These are phyloP conservation scores for Flaveria linearis DNA, from an alignment of 129 eudicot species.

Conservation along the genomic window DNA sequence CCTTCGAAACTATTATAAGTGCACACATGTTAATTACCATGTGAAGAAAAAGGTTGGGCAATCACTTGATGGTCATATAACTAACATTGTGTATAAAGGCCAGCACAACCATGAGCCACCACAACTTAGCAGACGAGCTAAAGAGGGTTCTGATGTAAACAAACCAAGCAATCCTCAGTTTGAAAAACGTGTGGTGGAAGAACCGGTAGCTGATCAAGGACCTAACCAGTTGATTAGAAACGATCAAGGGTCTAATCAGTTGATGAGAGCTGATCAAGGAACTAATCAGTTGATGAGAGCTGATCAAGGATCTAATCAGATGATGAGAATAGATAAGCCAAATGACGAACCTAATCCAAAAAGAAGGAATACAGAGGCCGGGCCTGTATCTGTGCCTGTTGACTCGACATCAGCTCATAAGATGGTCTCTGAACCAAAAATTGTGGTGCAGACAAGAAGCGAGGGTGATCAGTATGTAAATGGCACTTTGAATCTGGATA, in stretches of 20 bases:
- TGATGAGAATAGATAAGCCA: conserved; percentile 44
- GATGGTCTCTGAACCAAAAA: conserved; percentile 72
- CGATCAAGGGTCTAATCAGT: conserved; percentile 35
- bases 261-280: not conserved
- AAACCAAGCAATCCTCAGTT: conserved; percentile 27
- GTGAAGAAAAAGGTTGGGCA: conserved; percentile 95
- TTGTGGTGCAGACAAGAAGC: conserved; percentile 90
- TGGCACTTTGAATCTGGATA: too few relatives aligned
- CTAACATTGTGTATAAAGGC: conserved; percentile 86
- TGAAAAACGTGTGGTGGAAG: conserved; percentile 28
- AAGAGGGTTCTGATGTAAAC: conserved; percentile 46
- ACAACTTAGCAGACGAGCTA: conserved; percentile 48
- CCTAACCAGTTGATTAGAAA: conserved; percentile 8
- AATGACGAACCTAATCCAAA: conserved; percentile 77
- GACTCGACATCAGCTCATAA: conserved; percentile 48
- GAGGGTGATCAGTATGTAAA: conserved; percentile 98
- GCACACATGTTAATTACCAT: conserved; percentile 71
- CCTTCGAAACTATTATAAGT: conserved; percentile 88
- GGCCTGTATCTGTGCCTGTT: conserved; percentile 35
- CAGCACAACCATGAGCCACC: conserved; percentile 88
- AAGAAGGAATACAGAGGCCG: conserved; percentile 68
- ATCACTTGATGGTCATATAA: conserved; percentile 68
- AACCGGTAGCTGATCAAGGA: conserved; percentile 22
- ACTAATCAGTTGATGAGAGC: conserved; percentile 36
- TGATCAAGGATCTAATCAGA: conserved; percentile 22